Percentiles rank a stretch among this genome's conserved stretches.
Evolutionary conservation across 257 asterid genomes (phyloP).

Genomic region (Salvia rosmarinus): DNA sequence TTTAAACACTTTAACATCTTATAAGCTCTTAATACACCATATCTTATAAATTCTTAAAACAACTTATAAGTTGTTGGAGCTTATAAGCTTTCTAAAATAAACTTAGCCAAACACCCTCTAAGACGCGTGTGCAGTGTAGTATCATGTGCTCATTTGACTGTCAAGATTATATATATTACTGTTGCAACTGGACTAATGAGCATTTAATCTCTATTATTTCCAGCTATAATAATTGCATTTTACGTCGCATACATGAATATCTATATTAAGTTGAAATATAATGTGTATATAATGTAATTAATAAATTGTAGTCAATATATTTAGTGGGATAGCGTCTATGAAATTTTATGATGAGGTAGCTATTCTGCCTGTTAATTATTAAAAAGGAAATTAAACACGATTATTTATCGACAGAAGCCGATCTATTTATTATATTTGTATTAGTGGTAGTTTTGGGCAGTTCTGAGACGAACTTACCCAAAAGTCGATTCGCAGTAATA

Average conservation of each 20-base stretch:
- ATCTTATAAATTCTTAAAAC: too few species aligned
- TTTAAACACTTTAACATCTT: too few species aligned
- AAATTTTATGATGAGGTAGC: background rate
- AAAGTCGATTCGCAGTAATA: too few species aligned
- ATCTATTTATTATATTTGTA: too few species aligned
- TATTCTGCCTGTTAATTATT: background rate
- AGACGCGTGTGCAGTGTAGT: background rate
- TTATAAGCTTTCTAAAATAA: too few species aligned
- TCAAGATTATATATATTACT: background rate
- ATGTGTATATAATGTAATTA: background rate
- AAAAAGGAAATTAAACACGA: background rate
- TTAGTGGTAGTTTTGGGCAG: too few species aligned
- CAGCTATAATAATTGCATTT: background rate
- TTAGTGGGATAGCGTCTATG: background rate
- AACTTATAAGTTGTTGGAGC: too few species aligned
- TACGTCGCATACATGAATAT: background rate
- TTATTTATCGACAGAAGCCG: too few species aligned
- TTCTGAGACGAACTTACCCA: too few species aligned
- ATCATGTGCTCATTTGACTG: background rate
- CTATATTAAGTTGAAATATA: background rate
- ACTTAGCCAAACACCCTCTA: too few species aligned
- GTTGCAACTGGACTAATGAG: background rate
- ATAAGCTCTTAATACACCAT: too few species aligned
- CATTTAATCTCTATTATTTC: conserved; percentile 9
- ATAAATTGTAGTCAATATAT: background rate